These are phyloP conservation scores for Rosa lucieae DNA, from an alignment of 306 rosid species.

Conservation along the genomic window DNA sequence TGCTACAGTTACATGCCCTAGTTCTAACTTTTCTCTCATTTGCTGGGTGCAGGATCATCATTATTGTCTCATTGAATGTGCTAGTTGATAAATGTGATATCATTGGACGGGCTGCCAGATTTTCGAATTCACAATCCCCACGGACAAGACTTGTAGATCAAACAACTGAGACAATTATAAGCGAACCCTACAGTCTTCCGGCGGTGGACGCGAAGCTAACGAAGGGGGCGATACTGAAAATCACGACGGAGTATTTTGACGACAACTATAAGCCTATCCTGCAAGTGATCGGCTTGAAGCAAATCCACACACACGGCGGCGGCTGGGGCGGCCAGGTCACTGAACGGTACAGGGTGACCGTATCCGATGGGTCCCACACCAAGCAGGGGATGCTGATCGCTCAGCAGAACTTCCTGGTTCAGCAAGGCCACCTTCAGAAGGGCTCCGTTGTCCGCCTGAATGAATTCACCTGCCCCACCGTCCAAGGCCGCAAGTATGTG, in stretches of 20 bases:
- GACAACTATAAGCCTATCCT: slow-evolving; percentile 48
- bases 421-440: slow-evolving; percentile 48
- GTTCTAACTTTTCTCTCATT: no score
- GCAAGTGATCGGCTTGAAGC: slow-evolving; percentile 63
- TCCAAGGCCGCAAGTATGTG: slow-evolving; percentile 70
- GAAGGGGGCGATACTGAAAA: slow-evolving; percentile 36
- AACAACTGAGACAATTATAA: no score
- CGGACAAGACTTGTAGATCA: no score
- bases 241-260: slow-evolving; percentile 38
- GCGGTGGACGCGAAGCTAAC: slow-evolving; percentile 52
- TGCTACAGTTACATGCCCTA: no score
- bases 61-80: no score
- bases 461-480: slow-evolving; percentile 52
- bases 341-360: slow-evolving; percentile 60
- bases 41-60: no score
- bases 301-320: slow-evolving; percentile 35
- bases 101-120: no score
- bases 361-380: slow-evolving; percentile 63
- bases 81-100: no score
- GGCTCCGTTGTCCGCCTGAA: slow-evolving; percentile 59
- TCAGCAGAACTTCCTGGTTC: slow-evolving; percentile 56
- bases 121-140: no score
- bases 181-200: no score
- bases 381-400: slow-evolving; percentile 80
- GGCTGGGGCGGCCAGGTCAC: background rate